phyloP scores from a whole-genome alignment of 2,329 filamentous ascomycete species.

The Ambrosiella cleistominuta region DNA sequence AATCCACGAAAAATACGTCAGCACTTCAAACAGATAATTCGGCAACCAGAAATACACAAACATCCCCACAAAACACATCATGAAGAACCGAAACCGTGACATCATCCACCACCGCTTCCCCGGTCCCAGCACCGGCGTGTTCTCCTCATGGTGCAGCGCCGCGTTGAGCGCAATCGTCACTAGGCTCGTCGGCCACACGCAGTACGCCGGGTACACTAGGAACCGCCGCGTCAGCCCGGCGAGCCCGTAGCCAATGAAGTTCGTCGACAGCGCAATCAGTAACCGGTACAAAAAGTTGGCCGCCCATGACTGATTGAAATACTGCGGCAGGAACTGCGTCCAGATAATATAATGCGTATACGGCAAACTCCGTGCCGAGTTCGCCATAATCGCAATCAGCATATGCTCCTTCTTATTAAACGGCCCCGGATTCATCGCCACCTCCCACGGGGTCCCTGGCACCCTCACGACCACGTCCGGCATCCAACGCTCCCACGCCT shows the following conservation, averaged over 20 bases:
- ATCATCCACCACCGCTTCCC: constrained; percentile 23
- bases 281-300: constrained; percentile 32
- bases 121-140: constrained; percentile 18
- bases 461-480: constrained; percentile 28
- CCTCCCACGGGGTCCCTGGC: constrained; percentile 15
- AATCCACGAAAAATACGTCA: constrained; percentile 34
- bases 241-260: constrained; percentile 38
- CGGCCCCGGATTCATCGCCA: constrained; percentile 30
- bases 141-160: constrained; percentile 27
- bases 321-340: constrained; percentile 30
- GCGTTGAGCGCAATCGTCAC: constrained; percentile 32
- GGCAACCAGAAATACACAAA: constrained; percentile 39
- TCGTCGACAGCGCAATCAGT: constrained; percentile 30
- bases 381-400: constrained; percentile 39
- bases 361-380: constrained; percentile 28
- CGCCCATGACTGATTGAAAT: constrained; percentile 33
- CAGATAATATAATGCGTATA: constrained; percentile 34
- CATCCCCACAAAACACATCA: constrained; percentile 26
- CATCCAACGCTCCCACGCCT: constrained; percentile 26
- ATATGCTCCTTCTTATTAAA: constrained; percentile 41
- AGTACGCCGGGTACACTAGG: constrained; percentile 33
- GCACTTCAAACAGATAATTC: constrained; percentile 30
- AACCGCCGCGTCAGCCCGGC: constrained; percentile 33
- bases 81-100: constrained; percentile 31
- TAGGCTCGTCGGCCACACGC: constrained; percentile 35